A percentile compares a stretch with the other conserved stretches of the same genome.
phyloP scores from a whole-genome alignment of 1,284 basidiomycete species.

The Pulveroboletus sp. region DNA sequence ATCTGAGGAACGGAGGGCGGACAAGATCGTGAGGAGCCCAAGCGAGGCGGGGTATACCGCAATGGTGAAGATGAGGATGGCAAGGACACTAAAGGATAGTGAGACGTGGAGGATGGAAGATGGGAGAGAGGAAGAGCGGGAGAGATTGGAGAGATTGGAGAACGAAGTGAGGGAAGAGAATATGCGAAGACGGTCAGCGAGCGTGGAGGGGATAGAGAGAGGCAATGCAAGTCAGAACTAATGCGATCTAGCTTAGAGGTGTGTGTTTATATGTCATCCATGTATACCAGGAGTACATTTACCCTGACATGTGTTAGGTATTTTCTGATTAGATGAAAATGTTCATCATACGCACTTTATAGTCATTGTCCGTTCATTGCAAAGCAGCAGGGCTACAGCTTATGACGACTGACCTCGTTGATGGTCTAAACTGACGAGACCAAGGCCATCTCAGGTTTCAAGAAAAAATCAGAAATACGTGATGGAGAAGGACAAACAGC shows the following conservation, averaged over 20 bases:
- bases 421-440: no score
- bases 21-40: constrained; percentile 50
- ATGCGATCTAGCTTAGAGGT: constrained; percentile 6
- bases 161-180: constrained; percentile 44
- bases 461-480: no score
- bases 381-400: no score
- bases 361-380: no score
- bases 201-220: background rate
- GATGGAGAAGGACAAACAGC: no score
- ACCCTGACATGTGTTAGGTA: no score
- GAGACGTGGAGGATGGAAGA: constrained; percentile 48
- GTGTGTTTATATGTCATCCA: background rate
- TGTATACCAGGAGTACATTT: background rate
- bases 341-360: no score
- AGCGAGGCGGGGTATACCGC: constrained; percentile 68
- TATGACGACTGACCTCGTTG: no score
- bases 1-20: constrained; percentile 45
- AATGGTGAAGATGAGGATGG: constrained; percentile 39
- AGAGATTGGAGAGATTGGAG: constrained; percentile 36
- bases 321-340: no score
- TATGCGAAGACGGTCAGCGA: constrained; percentile 19
- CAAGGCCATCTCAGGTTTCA: no score
- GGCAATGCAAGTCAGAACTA: background rate
- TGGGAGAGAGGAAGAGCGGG: constrained; percentile 40
- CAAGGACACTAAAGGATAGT: constrained; percentile 49